Conservation (phyloP, 176 grass and related monocot genomes). For the Ampelocalamus luodianensis region DNA sequence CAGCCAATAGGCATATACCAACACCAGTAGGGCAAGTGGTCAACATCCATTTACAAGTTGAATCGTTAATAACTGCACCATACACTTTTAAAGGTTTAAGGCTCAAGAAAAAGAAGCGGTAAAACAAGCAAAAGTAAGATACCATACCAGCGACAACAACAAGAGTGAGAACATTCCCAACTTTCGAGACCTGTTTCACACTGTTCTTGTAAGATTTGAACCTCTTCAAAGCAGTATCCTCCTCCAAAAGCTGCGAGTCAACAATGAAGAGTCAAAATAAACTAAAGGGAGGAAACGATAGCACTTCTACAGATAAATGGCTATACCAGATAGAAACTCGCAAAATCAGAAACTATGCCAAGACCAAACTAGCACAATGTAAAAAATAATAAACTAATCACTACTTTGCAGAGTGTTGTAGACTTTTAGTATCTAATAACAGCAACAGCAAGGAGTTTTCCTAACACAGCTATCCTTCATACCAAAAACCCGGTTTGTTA, state of each 20-base stretch:
- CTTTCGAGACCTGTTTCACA: slow-evolving; percentile 68
- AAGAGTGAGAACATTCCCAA: slow-evolving; percentile 61
- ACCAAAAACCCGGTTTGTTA: neutral
- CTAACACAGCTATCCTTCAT: neutral
- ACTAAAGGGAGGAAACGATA: neutral
- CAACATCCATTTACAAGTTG: slow-evolving; percentile 1
- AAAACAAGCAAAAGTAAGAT: neutral
- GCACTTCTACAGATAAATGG: neutral
- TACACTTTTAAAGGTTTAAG: neutral
- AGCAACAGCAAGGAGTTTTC: neutral
- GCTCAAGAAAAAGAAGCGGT: slow-evolving; percentile 20
- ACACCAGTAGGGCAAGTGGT: neutral
- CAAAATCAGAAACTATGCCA: neutral
- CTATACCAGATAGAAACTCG: neutral
- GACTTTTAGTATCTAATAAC: neutral
- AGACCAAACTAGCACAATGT: neutral
- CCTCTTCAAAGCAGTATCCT: slow-evolving; percentile 71
- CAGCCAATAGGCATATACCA: neutral
- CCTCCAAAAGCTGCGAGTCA: slow-evolving; percentile 68
- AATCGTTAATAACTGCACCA: neutral
- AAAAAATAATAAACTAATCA: slow-evolving; percentile 11
- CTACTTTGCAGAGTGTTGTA: neutral
- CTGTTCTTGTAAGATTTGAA: slow-evolving; percentile 78
- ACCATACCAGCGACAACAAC: slow-evolving; percentile 63
- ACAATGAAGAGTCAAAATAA: slow-evolving; percentile 29